A percentile compares a stretch with the other conserved stretches of the same genome.
Evolutionary conservation across 495 filamentous ascomycete species (phyloP).

Genomic region (Trichocladium uniseriatum): DNA sequence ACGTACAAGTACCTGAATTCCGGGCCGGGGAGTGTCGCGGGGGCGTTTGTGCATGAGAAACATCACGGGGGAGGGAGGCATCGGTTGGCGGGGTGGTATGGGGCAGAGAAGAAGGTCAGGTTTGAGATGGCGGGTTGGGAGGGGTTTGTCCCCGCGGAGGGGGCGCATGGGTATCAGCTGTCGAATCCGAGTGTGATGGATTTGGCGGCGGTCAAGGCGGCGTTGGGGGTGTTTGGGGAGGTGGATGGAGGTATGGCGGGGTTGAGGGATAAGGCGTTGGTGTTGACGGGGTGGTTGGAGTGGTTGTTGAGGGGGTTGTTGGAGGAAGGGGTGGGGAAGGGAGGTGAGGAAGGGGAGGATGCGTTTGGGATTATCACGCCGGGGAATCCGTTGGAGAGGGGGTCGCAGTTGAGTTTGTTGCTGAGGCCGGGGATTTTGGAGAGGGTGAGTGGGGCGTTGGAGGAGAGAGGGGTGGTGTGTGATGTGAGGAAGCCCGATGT

Average conservation of each 20-base stretch:
- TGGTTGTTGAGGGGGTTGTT: slow-evolving; percentile 39
- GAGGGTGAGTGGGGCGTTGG: slow-evolving; percentile 54
- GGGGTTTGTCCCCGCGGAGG: slow-evolving; percentile 61
- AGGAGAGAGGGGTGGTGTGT: slow-evolving; percentile 62
- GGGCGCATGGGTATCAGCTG: slow-evolving; percentile 60
- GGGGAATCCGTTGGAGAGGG: slow-evolving; percentile 55
- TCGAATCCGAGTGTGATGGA: slow-evolving; percentile 60
- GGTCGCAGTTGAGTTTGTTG: slow-evolving; percentile 76
- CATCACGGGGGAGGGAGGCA: slow-evolving; percentile 18
- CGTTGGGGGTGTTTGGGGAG: slow-evolving; percentile 66
- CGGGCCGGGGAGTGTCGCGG: slow-evolving; percentile 80
- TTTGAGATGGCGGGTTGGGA: slow-evolving; percentile 74
- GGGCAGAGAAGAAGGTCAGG: slow-evolving; percentile 61
- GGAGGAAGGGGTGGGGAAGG: slow-evolving; percentile 12
- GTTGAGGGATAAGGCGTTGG: slow-evolving; percentile 64
- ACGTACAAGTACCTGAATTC: slow-evolving; percentile 94
- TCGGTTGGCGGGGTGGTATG: slow-evolving; percentile 81
- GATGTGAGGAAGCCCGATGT: slow-evolving; percentile 90
- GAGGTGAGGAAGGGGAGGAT: slow-evolving; percentile 15
- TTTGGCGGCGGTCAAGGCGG: slow-evolving; percentile 60
- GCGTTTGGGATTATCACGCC: slow-evolving; percentile 78
- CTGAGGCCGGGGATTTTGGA: slow-evolving; percentile 61
- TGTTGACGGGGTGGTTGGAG: slow-evolving; percentile 74
- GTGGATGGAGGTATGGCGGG: slow-evolving; percentile 59
- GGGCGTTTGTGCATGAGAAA: slow-evolving; percentile 74